Evolutionary conservation across 352 stramenopile species (phyloP).

Genomic region (Blastocystis hominis): DNA sequence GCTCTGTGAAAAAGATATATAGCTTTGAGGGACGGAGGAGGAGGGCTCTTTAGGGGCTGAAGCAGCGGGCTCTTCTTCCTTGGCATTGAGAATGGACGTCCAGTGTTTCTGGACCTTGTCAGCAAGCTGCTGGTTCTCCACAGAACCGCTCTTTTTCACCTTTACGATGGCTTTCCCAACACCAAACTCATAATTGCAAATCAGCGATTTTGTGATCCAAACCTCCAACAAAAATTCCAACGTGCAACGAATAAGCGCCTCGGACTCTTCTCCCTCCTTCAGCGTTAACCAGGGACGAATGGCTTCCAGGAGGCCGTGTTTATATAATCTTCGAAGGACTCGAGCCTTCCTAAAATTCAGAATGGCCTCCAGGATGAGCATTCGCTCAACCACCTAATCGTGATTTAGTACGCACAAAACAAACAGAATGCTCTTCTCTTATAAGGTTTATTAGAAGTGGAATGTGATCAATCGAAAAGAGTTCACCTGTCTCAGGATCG

Average conservation of each 20-base stretch:
- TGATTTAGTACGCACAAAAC: neutral
- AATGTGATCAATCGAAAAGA: neutral
- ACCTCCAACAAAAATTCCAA: conserved; percentile 21
- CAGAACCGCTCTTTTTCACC: conserved; percentile 22
- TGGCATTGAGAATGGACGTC: conserved; percentile 25
- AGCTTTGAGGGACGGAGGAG: neutral
- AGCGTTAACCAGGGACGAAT: conserved; percentile 10
- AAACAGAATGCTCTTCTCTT: conserved; percentile 27
- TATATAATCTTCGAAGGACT: conserved; percentile 4
- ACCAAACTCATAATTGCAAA: conserved; percentile 19
- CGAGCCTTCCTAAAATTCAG: conserved; percentile 7
- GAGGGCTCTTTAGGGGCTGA: neutral
- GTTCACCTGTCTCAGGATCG: conserved; percentile 34
- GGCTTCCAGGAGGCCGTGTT: conserved; percentile 20
- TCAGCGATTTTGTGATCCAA: conserved; percentile 41
- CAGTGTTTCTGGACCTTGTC: conserved; percentile 30
- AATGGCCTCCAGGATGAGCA: conserved; percentile 36
- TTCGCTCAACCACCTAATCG: conserved; percentile 13
- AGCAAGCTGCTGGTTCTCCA: neutral
- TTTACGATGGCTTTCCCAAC: conserved; percentile 46
- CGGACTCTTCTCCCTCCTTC: neutral
- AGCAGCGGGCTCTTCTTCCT: neutral
- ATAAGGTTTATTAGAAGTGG: neutral
- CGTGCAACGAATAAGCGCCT: neutral
- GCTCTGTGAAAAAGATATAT: neutral